These are phyloP conservation scores for Fusarium nodosum DNA, from an alignment of 2,329 filamentous ascomycete species.

Conservation along the genomic window DNA sequence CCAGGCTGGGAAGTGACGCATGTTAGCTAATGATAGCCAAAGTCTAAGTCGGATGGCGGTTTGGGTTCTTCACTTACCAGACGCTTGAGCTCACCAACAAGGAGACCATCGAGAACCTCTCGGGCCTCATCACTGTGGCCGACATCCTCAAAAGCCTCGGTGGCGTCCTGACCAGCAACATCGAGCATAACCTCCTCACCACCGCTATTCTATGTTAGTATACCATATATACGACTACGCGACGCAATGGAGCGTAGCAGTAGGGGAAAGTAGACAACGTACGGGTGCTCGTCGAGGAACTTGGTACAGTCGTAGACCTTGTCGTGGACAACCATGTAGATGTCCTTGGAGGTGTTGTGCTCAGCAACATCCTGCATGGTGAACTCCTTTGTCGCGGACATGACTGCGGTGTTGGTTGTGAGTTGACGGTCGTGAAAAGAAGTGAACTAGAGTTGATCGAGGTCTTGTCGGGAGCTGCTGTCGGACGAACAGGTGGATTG, in stretches of 20 bases:
- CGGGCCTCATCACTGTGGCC: slow-evolving; percentile 98
- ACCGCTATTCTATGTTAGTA: slow-evolving; percentile 71
- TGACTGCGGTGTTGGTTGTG: slow-evolving; percentile 41
- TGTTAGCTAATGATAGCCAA: slow-evolving; percentile 42
- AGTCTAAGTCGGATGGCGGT: background rate
- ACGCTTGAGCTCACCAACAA: slow-evolving; percentile 84
- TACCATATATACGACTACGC: slow-evolving; percentile 6
- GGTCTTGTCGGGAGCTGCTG: slow-evolving; percentile 29
- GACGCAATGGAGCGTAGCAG: slow-evolving; percentile 2
- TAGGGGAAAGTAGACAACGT: slow-evolving; percentile 56
- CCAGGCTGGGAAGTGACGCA: slow-evolving; percentile 68
- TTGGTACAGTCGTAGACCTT: slow-evolving; percentile 92
- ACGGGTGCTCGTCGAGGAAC: slow-evolving; percentile 98
- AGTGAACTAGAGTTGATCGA: slow-evolving; percentile 17
- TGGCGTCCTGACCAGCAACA: slow-evolving; percentile 94
- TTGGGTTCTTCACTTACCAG: slow-evolving; percentile 67
- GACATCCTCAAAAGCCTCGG: slow-evolving; percentile 98
- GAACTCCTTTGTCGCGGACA: slow-evolving; percentile 64
- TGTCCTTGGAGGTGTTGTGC: slow-evolving; percentile 94
- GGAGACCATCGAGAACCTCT: slow-evolving; percentile 85
- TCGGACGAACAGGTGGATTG: slow-evolving; percentile 22
- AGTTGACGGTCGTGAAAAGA: slow-evolving; percentile 25
- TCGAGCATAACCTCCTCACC: slow-evolving; percentile 98
- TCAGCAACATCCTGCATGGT: slow-evolving; percentile 85
- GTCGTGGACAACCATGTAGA: slow-evolving; percentile 92